These are phyloP conservation scores for Metschnikowia amazonensis DNA, from an alignment of 805 yeast genomes.

Conservation along the genomic window DNA sequence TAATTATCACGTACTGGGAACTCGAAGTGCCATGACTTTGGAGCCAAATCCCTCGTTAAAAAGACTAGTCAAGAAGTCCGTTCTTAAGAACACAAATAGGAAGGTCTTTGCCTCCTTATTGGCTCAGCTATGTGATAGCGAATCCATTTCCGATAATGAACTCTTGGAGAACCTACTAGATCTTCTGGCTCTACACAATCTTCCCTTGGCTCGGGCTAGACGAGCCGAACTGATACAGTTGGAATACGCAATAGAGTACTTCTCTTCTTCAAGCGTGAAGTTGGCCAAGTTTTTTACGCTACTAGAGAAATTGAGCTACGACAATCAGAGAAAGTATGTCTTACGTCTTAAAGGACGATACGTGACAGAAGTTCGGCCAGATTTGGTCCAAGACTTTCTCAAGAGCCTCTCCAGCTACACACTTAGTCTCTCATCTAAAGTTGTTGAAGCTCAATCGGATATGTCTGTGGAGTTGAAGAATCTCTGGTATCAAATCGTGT, in stretches of 20 bases:
- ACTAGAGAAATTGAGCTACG: slow-evolving; percentile 14
- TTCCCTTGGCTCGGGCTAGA: background rate
- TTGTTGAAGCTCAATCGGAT: background rate
- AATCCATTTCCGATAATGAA: slow-evolving; percentile 23
- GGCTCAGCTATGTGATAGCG: slow-evolving; percentile 24
- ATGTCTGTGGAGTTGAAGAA: background rate
- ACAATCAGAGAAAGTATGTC: slow-evolving; percentile 16
- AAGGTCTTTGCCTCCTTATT: slow-evolving; percentile 27
- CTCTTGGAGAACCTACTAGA: slow-evolving; percentile 26
- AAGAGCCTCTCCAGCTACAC: slow-evolving; percentile 17
- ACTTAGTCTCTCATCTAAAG: slow-evolving; percentile 1
- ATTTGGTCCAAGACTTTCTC: slow-evolving; percentile 10
- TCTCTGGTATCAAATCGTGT: slow-evolving; percentile 11
- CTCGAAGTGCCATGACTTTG: slow-evolving; percentile 6
- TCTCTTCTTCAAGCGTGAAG: slow-evolving; percentile 19
- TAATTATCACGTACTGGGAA: background rate
- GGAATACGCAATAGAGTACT: slow-evolving; percentile 18
- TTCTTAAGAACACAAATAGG: slow-evolving; percentile 20
- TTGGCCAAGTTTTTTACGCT: slow-evolving; percentile 24
- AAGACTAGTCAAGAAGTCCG: slow-evolving; percentile 21
- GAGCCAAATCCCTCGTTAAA: slow-evolving; percentile 7
- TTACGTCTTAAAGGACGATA: slow-evolving; percentile 9
- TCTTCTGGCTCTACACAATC: slow-evolving; percentile 5
- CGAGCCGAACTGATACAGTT: slow-evolving; percentile 9
- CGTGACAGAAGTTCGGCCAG: background rate